phyloP scores from a whole-genome alignment of 208 protist genomes.

The Leishmania turanica region DNA sequence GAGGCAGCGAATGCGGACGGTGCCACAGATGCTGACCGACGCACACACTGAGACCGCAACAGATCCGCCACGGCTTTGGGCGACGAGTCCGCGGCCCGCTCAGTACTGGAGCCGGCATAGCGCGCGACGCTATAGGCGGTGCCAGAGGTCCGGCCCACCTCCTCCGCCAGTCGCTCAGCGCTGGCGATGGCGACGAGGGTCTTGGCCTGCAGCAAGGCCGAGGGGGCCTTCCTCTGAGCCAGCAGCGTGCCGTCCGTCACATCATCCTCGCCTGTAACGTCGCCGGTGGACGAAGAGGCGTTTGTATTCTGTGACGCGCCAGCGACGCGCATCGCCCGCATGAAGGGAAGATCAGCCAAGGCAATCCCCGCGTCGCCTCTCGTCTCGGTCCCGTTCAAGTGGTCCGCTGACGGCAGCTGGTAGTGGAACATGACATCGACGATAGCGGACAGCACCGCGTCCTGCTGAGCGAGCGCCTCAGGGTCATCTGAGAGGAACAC shows the following conservation, averaged over 20 bases:
- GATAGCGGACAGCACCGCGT: conserved; percentile 54
- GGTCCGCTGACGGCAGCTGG: conserved; percentile 20
- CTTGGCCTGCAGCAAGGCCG: conserved; percentile 32
- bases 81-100: conserved; percentile 4
- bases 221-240: conserved; percentile 23
- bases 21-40: neutral
- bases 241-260: conserved; percentile 19
- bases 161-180: conserved; percentile 34
- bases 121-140: conserved; percentile 31
- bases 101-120: conserved; percentile 12
- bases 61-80: conserved; percentile 13
- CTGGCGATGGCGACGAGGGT: conserved; percentile 31
- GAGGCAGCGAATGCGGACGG: neutral
- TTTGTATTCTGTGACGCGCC: neutral
- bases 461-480: conserved; percentile 41
- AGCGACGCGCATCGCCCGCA: conserved; percentile 28
- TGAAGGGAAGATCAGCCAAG: conserved; percentile 33
- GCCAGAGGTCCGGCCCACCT: conserved; percentile 29
- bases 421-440: conserved; percentile 69
- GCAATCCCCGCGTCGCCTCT: conserved; percentile 15
- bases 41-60: conserved; percentile 15
- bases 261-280: neutral
- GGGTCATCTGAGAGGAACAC: conserved; percentile 59
- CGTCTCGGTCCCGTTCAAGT: conserved; percentile 8
- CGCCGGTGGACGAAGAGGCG: neutral